Evolutionary conservation across 106 monocot genomes (phyloP), one percentile per base, ranked within the genome.

Genomic region (Allium cepa): DNA sequence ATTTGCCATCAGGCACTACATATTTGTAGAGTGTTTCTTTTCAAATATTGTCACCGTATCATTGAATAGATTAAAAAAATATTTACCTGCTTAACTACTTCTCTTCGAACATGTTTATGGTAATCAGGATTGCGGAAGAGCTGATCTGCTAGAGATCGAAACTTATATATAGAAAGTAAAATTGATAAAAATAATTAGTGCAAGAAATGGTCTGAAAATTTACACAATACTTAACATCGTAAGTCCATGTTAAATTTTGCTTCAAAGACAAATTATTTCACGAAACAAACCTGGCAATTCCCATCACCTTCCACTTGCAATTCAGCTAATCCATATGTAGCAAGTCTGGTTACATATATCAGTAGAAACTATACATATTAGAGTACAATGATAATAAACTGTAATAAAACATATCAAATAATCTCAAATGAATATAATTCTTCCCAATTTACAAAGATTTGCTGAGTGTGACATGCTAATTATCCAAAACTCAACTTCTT

Each of bases 101-200:
- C 69, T 79, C 84, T 94, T 51, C 94, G 80, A 66, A 90, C 84
- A 83, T 90, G 87, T 60, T 83, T 90, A 72, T 94, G 94, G 77
- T 94, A 85, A 15, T 90, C 90, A 66, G 94, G 94, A 70, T 90
- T 94, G 17, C 87, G 87, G 64, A 87, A 94, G 47, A 94, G 79
- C 69, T 94, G 94, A 81, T 94, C 94, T n/a, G 94, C 90, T 61
- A 94, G 67, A 72, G 94, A 87, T 80, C 94, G 82, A 87, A 94
- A 94, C 90, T 94, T 80, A 60, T 48, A 47, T 36, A 64, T 17
- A 46, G 36, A 36, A 36, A 36, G 36, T 36, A 36, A 36, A 36
- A 36, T 36, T 36, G 36, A 36, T 36, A 36, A 36, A 36, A 36
- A 36, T 36, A 36, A 36, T 36, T 36, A 36, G 36, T 1, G 36